Percentiles rank a stretch among this genome's conserved stretches.
phyloP scores from a whole-genome alignment of 345 rosid species.

The Nasturtium officinale region DNA sequence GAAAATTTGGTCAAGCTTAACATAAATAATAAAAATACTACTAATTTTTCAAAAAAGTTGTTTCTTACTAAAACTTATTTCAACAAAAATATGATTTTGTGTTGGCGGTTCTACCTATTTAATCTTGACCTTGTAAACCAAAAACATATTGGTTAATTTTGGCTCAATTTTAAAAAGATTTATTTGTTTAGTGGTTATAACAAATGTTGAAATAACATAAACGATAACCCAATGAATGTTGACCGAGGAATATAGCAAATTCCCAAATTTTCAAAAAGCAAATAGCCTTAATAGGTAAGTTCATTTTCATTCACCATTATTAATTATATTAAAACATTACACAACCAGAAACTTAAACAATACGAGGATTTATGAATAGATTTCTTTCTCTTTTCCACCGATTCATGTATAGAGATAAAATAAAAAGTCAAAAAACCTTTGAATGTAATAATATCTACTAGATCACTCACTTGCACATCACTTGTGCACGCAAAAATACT shows the following conservation, averaged over 20 bases:
- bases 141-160: conserved; percentile 4
- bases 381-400: too few relatives aligned
- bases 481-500: too few relatives aligned
- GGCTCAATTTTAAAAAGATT: background rate
- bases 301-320: background rate
- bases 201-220: background rate
- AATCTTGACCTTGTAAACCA: background rate
- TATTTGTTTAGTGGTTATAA: background rate
- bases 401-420: too few relatives aligned
- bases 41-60: background rate
- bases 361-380: too few relatives aligned
- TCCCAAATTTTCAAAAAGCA: background rate
- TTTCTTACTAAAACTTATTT: background rate
- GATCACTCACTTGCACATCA: too few relatives aligned
- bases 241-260: conserved; percentile 19
- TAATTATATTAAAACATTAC: background rate
- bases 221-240: background rate
- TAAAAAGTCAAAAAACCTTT: too few relatives aligned
- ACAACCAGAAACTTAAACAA: too few relatives aligned
- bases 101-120: background rate
- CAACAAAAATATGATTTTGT: background rate
- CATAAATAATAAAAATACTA: too few relatives aligned
- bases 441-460: too few relatives aligned
- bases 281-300: background rate
- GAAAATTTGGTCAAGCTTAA: too few relatives aligned